Percentiles rank a stretch among this genome's conserved stretches.
phyloP scores from a whole-genome alignment of 2,329 filamentous ascomycete species.

The Scedosporium boydii region DNA sequence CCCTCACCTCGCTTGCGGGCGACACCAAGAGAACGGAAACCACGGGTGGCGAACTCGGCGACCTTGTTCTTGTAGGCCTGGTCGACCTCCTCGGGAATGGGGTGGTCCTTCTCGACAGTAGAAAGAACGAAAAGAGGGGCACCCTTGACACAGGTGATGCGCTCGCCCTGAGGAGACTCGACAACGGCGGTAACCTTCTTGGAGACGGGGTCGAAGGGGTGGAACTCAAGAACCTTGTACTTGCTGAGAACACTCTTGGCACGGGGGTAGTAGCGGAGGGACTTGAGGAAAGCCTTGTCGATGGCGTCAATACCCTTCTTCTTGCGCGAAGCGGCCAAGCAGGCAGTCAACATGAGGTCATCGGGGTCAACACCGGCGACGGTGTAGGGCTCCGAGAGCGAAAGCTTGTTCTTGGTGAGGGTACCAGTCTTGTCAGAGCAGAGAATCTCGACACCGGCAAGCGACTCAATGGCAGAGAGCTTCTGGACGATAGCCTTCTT shows the following conservation, averaged over 20 bases:
- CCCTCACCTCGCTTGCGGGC: constrained; percentile 77
- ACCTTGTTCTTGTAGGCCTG: constrained; percentile 88
- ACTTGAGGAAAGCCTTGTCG: constrained; percentile 89
- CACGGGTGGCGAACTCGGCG: constrained; percentile 82
- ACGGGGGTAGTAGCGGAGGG: constrained; percentile 70
- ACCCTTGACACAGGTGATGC: constrained; percentile 84
- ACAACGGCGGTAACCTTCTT: constrained; percentile 86
- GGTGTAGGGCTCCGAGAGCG: constrained; percentile 74
- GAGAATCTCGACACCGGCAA: constrained; percentile 87
- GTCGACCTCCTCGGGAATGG: constrained; percentile 66
- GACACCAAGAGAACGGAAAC: constrained; percentile 89
- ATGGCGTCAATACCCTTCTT: constrained; percentile 94
- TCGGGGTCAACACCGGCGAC: constrained; percentile 74
- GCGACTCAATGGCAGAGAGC: constrained; percentile 82
- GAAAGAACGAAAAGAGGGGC: constrained; percentile 80
- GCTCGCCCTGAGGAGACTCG: constrained; percentile 72
- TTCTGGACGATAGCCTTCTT: constrained; percentile 92
- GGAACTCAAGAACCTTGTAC: constrained; percentile 78
- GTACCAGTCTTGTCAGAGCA: constrained; percentile 94
- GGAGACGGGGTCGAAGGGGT: constrained; percentile 84
- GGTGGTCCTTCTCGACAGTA: constrained; percentile 78
- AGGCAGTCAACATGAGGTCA: constrained; percentile 87
- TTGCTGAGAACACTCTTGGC: constrained; percentile 73
- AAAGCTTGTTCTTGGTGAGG: constrained; percentile 89
- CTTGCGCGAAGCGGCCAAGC: constrained; percentile 82